Base-by-base conservation (phyloP, 306 rosid species). In the Malus fusca region DNA sequence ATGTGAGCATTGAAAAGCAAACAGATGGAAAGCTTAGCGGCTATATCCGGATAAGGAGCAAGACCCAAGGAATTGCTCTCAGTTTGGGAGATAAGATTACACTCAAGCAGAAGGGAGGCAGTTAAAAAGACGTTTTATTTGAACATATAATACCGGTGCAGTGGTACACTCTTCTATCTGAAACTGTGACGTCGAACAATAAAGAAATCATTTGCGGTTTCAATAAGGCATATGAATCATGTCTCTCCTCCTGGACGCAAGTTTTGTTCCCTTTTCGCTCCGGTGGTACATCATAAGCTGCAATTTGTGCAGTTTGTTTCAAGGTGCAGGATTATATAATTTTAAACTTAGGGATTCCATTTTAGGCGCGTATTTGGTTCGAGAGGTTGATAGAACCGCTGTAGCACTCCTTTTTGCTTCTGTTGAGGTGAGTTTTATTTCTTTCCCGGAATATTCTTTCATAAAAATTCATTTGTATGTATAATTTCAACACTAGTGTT, bases 61-160 rank as follows among this genome's bases (percentile, higher is more conserved):
- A 90, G 83, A 90, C 96, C 65, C 96, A 90, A 71, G 96, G 96
- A 48, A 90, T 90, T 74, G 95, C 95, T 65, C 89, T 90, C 58
- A 88, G 92, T 81, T 88, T 90, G 67, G 95, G 95, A 51, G 92
- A 90, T 69, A 90, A 90, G 85, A 90, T 90, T 67, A 90, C 96
- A 58, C 82, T 90, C 79, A 90, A 90, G 77, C 96, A 90, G 84
- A 90, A 90, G 84, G 96, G 96, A 79, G 59, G 83, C 10, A 79
- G 82, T 55, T 88, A 74, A 86, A 26, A n/a, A 22, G 44, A 46
- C 51, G 10, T 37, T 4, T 14, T 42, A 4, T 18, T 23, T 65
- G 48, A 60, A 21, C 48, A 33, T 51, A 52, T 28, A 3, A 30
- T 21, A 31, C 75, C n/a, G 31, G 11, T 28, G 12, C 40, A 71